These are phyloP conservation scores for Penicillium lagena DNA, from an alignment of 495 filamentous ascomycete genomes.

Conservation along the genomic window DNA sequence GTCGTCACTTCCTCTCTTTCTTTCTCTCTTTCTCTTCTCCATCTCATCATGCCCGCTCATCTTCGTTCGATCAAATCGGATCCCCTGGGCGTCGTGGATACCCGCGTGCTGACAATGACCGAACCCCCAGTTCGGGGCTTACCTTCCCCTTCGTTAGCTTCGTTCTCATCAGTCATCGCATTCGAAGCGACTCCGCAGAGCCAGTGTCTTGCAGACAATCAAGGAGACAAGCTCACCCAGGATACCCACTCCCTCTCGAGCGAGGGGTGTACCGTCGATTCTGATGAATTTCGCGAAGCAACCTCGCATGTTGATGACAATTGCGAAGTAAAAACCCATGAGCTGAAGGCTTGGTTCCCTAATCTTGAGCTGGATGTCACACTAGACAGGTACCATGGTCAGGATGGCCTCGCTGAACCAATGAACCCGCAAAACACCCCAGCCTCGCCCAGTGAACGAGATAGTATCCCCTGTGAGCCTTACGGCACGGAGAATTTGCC, in stretches of 20 bases:
- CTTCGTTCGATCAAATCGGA: constrained; percentile 9
- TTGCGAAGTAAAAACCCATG: not conserved
- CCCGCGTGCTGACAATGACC: constrained; percentile 11
- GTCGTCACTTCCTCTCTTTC: not conserved
- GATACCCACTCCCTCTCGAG: too few species aligned
- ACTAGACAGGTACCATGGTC: constrained; percentile 14
- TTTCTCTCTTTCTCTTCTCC: constrained; percentile 1
- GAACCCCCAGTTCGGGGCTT: not conserved
- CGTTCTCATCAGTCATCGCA: constrained; percentile 8
- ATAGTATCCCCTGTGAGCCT: not conserved
- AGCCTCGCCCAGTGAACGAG: constrained; percentile 8
- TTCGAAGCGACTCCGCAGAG: not conserved
- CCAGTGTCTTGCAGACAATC: not conserved
- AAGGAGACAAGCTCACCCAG: too few species aligned
- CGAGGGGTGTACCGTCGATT: not conserved
- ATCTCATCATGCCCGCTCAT: not conserved
- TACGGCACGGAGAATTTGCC: constrained; percentile 1
- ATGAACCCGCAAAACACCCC: constrained; percentile 21
- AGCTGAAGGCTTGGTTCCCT: constrained; percentile 1
- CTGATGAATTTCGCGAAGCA: not conserved
- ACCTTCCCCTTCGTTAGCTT: constrained; percentile 6
- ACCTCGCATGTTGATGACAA: not conserved
- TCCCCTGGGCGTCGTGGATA: constrained; percentile 16
- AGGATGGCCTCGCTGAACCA: constrained; percentile 11
- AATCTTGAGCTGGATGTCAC: constrained; percentile 14